Base-by-base conservation (phyloP, 2,329 filamentous ascomycete genomes). In the Fusarium hainanense region DNA sequence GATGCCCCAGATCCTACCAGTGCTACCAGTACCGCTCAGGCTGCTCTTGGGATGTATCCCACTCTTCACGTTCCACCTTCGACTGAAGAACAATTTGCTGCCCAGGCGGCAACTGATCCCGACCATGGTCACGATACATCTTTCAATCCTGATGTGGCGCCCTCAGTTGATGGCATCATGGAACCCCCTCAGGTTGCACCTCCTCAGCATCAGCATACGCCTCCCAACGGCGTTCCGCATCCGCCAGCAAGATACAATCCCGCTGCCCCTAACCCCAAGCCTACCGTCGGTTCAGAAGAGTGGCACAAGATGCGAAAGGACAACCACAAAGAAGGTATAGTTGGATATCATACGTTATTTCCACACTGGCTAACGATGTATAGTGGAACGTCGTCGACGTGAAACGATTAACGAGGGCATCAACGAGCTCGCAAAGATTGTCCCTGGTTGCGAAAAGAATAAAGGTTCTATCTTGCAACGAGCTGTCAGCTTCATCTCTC, bases 341-440 rank as follows among this genome's bases (percentile, higher is more conserved):
- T 32, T n/a, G 18, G n/a, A 9, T 16, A 8, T 37, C 9, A 3
- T 21, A 27, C 4, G 4, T 34, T 6, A 13, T n/a, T 16, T 30
- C 18, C 6, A 21, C 49, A 27, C 23, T 23, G 16, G 66, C 74
- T 78, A 75, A 80, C 72, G 64, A 49, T 27, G 10, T 47, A 16
- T 57, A 98, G 96, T 99, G 67, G 96, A 99, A 82, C 93, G 96
- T 65, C 93, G 96, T 63, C 93, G 96, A 46, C 93, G 96, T 69
- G 96, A 99, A 82, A 98, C 96, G 0, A 99, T 99, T 79, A 99
- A 99, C 72, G 96, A 99, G 81, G 96, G 96, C 51, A 99, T 99
- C 74, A 98, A 98, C 77, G 96, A 98, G 80, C 88, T 99, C 30
- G 93, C 95, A 72, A 98, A 98, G 83, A 97, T 99, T 71, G 96